Conservation (phyloP, 2,329 filamentous ascomycete species). For the Purpureocillium takamizusanense region DNA sequence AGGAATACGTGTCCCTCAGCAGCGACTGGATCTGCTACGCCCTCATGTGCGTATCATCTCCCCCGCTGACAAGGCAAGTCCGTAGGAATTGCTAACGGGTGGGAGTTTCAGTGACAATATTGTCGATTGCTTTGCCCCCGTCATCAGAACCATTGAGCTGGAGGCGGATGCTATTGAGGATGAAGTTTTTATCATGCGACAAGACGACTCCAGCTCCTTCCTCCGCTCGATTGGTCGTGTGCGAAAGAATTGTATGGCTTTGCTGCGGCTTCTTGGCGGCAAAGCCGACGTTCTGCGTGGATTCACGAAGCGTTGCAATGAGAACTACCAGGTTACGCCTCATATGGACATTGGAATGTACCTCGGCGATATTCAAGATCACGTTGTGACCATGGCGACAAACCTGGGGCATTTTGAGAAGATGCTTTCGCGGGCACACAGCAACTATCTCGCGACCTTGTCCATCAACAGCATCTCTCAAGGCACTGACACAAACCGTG, state of each 20-base stretch:
- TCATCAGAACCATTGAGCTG: slow-evolving; percentile 76
- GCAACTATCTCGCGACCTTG: slow-evolving; percentile 92
- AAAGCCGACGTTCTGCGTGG: slow-evolving; percentile 98
- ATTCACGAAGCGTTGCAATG: slow-evolving; percentile 97
- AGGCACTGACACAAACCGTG: slow-evolving; percentile 79
- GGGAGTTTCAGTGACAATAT: slow-evolving; percentile 69
- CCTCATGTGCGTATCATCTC: slow-evolving; percentile 60
- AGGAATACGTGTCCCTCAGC: slow-evolving; percentile 89
- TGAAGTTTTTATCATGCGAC: slow-evolving; percentile 83
- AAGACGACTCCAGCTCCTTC: slow-evolving; percentile 82
- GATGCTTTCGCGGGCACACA: slow-evolving; percentile 88
- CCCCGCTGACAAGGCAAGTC: not conserved
- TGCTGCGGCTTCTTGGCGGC: slow-evolving; percentile 86
- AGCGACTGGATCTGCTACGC: slow-evolving; percentile 99
- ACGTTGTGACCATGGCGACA: slow-evolving; percentile 98
- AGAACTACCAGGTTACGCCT: slow-evolving; percentile 90
- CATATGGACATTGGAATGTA: slow-evolving; percentile 96
- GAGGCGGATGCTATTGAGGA: slow-evolving; percentile 94
- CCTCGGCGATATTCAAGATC: slow-evolving; percentile 94
- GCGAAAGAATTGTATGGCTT: slow-evolving; percentile 87
- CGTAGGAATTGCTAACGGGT: slow-evolving; percentile 12
- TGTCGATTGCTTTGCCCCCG: slow-evolving; percentile 87
- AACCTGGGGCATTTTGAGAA: slow-evolving; percentile 95
- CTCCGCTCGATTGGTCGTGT: slow-evolving; percentile 81
- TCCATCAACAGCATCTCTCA: slow-evolving; percentile 85